These are phyloP conservation scores for Kentomonas sorsogonicus DNA, from an alignment of 208 protist species.

Conservation along the genomic window DNA sequence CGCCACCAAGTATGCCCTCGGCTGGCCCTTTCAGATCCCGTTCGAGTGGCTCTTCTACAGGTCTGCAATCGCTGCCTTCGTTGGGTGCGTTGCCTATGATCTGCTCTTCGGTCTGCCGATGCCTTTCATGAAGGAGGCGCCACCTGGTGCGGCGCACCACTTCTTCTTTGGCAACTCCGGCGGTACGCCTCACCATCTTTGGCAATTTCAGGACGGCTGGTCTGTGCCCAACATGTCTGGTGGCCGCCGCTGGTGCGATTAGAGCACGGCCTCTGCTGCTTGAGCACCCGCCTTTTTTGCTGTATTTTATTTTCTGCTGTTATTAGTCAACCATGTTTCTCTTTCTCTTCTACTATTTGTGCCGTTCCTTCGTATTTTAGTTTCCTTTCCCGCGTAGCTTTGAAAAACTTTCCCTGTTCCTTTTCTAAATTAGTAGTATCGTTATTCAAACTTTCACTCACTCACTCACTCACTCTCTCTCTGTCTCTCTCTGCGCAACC, in stretches of 20 bases:
- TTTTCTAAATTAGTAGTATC: too few relatives aligned
- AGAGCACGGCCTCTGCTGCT: constrained; percentile 6
- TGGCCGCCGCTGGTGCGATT: constrained; percentile 67
- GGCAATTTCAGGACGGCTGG: constrained; percentile 89
- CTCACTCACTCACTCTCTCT: too few relatives aligned
- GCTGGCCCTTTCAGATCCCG: constrained; percentile 87
- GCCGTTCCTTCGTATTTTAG: constrained; percentile 1
- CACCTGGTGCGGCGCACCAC: constrained; percentile 68
- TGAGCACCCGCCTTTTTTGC: neutral
- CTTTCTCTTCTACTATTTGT: constrained; percentile 15
- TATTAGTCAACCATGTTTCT: constrained; percentile 6
- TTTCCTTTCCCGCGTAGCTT: neutral
- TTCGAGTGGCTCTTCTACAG: constrained; percentile 89
- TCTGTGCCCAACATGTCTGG: constrained; percentile 86
- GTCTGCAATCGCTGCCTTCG: constrained; percentile 58
- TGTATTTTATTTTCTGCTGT: neutral
- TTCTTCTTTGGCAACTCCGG: constrained; percentile 85
- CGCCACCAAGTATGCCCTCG: constrained; percentile 76
- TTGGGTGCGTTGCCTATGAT: constrained; percentile 71
- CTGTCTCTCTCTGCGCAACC: too few relatives aligned
- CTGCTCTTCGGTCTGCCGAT: constrained; percentile 79
- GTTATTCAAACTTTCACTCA: too few relatives aligned
- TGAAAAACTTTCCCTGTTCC: too few relatives aligned
- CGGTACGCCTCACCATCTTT: constrained; percentile 79
- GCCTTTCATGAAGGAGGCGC: constrained; percentile 80